A percentile compares a stretch with the other conserved stretches of the same genome.
These are phyloP conservation scores for Arthroderma sp. DNA, from an alignment of 2,329 filamentous ascomycete species.

Conservation along the genomic window DNA sequence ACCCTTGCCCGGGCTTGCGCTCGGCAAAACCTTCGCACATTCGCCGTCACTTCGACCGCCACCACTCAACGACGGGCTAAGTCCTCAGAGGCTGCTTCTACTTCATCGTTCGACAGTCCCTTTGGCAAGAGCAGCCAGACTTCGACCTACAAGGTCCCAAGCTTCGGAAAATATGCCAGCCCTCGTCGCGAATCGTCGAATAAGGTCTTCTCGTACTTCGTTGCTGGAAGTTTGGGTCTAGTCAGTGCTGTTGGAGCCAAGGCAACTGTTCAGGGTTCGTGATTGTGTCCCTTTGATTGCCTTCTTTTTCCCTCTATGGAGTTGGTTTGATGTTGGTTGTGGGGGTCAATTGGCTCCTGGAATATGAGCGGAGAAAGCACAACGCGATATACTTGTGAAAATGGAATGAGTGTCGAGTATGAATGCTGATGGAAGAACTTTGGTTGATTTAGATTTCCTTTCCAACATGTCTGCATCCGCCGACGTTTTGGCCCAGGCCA, in stretches of 20 bases:
- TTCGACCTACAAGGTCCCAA: conserved; percentile 61
- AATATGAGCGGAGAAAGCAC: background rate
- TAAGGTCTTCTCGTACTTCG: conserved; percentile 92
- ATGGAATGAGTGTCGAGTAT: background rate
- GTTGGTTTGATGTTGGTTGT: too few species aligned
- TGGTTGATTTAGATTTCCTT: conserved; percentile 64
- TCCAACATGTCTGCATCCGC: conserved; percentile 99
- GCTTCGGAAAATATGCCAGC: conserved; percentile 78
- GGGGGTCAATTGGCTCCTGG: background rate
- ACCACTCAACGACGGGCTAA: conserved; percentile 29
- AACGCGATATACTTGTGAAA: background rate
- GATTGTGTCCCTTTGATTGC: background rate
- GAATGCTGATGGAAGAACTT: conserved; percentile 17
- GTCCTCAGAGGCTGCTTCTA: conserved; percentile 19
- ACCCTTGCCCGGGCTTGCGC: conserved; percentile 47
- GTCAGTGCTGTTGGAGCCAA: conserved; percentile 88
- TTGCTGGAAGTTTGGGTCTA: conserved; percentile 91
- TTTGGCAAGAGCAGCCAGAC: conserved; percentile 39
- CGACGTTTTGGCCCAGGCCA: conserved; percentile 96
- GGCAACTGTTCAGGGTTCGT: conserved; percentile 91
- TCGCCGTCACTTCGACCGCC: conserved; percentile 23
- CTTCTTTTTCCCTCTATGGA: too few species aligned
- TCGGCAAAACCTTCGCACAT: conserved; percentile 29
- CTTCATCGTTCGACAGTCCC: conserved; percentile 39
- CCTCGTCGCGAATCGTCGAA: conserved; percentile 56